Evolutionary conservation across 768 basidiomycete genomes (phyloP).

Genomic region (Pleurotus tuoliensis): DNA sequence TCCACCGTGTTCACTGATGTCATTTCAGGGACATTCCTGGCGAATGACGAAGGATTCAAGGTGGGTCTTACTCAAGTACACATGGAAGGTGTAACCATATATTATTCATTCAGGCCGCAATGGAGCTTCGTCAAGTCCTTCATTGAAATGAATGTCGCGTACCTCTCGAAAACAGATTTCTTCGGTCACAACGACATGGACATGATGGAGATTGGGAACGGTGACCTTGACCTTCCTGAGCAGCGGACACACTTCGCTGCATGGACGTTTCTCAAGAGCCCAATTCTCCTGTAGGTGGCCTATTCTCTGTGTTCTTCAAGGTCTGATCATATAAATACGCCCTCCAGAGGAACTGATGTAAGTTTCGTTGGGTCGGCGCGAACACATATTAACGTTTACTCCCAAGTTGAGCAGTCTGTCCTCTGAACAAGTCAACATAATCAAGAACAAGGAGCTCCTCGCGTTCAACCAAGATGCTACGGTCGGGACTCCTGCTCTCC

Average conservation of each 20-base stretch:
- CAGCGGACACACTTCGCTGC: conserved; percentile 56
- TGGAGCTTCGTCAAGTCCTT: conserved; percentile 49
- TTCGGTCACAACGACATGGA: conserved; percentile 56
- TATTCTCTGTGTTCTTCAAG: conserved; percentile 8
- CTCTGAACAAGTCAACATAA: conserved; percentile 39
- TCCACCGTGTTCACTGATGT: neutral
- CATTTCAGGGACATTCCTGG: conserved; percentile 46
- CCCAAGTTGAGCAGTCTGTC: conserved; percentile 38
- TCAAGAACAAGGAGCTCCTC: conserved; percentile 48
- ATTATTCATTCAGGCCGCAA: conserved; percentile 25
- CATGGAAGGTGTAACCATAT: neutral
- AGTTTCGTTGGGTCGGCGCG: neutral
- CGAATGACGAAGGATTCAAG: conserved; percentile 46
- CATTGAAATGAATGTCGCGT: conserved; percentile 38
- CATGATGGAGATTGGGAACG: conserved; percentile 56
- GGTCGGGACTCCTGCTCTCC: conserved; percentile 42
- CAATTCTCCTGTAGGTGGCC: conserved; percentile 39
- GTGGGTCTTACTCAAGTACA: conserved; percentile 13
- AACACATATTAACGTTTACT: neutral
- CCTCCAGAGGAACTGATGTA: conserved; percentile 35
- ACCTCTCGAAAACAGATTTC: conserved; percentile 40
- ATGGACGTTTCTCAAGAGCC: conserved; percentile 56
- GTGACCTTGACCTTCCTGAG: conserved; percentile 42
- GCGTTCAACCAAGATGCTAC: conserved; percentile 50
- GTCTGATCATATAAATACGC: neutral